Conservation (phyloP, 2,329 filamentous ascomycete species). For the Ascochyta pisi region DNA sequence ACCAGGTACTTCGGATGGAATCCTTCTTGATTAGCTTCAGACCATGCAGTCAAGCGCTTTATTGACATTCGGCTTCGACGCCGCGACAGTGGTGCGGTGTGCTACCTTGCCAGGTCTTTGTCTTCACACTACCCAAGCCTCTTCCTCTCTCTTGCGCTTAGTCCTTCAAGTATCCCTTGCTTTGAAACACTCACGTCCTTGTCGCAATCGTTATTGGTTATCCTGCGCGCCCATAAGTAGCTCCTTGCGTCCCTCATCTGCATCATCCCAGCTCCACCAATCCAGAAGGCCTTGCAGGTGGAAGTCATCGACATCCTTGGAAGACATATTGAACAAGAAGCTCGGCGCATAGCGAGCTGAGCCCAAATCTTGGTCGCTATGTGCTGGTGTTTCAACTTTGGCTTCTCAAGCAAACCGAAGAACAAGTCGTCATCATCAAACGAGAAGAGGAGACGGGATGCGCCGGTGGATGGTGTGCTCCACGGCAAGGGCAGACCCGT, state of each 20-base stretch:
- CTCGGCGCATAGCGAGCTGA: slow-evolving; percentile 38
- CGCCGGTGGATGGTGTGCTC: slow-evolving; percentile 28
- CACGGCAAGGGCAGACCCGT: slow-evolving; percentile 32
- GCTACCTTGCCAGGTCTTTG: slow-evolving; percentile 34
- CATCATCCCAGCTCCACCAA: slow-evolving; percentile 27
- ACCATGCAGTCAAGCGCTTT: slow-evolving; percentile 45
- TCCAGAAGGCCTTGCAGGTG: slow-evolving; percentile 37
- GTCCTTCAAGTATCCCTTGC: slow-evolving; percentile 28
- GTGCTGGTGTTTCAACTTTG: slow-evolving; percentile 48
- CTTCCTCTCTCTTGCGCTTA: slow-evolving; percentile 27
- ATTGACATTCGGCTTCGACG: slow-evolving; percentile 41
- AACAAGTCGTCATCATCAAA: slow-evolving; percentile 34
- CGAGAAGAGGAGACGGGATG: slow-evolving; percentile 42
- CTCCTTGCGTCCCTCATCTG: slow-evolving; percentile 35
- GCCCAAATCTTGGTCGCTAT: slow-evolving; percentile 39
- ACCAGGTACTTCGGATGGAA: slow-evolving; percentile 46
- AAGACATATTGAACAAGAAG: slow-evolving; percentile 20
- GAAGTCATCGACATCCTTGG: slow-evolving; percentile 23
- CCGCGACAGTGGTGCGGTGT: slow-evolving; percentile 35
- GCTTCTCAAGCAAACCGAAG: slow-evolving; percentile 40
- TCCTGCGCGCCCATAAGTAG: slow-evolving; percentile 38
- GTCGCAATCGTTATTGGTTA: slow-evolving; percentile 28
- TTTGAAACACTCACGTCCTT: slow-evolving; percentile 32
- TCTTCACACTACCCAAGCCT: slow-evolving; percentile 36
- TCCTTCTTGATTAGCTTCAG: slow-evolving; percentile 46